A percentile compares a stretch with the other conserved stretches of the same genome.
Evolutionary conservation across 768 basidiomycete species (phyloP).

Genomic region (Tricholoma matsutake): DNA sequence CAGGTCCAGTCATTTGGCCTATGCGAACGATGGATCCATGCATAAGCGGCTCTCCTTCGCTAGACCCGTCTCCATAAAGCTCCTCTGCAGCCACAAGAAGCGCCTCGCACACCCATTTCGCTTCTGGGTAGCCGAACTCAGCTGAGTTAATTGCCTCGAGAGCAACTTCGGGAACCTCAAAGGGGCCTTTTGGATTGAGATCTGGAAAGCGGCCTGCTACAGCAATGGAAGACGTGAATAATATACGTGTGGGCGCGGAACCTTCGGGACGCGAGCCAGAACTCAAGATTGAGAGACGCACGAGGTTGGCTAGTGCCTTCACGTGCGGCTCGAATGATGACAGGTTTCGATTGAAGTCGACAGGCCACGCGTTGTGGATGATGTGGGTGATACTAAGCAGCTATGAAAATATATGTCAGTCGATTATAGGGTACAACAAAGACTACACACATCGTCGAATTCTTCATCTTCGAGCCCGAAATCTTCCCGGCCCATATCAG

Average conservation of each 20-base stretch:
- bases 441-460: slow-evolving; percentile 22
- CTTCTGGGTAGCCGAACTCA: slow-evolving; percentile 31
- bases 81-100: slow-evolving; percentile 26
- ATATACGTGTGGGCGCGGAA: slow-evolving; percentile 23
- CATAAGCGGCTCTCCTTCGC: slow-evolving; percentile 15
- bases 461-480: slow-evolving; percentile 24
- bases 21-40: slow-evolving; percentile 28
- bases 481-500: slow-evolving; percentile 23
- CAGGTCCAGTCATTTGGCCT: slow-evolving; percentile 36
- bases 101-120: slow-evolving; percentile 39
- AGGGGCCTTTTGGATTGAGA: slow-evolving; percentile 23
- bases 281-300: slow-evolving; percentile 23
- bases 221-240: slow-evolving; percentile 37
- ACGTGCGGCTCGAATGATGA: slow-evolving; percentile 43
- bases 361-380: slow-evolving; percentile 40
- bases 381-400: slow-evolving; percentile 27
- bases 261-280: slow-evolving; percentile 14
- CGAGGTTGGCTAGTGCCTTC: slow-evolving; percentile 30
- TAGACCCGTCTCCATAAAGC: slow-evolving; percentile 20
- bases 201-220: slow-evolving; percentile 30
- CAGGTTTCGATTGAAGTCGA: slow-evolving; percentile 40
- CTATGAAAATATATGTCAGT: slow-evolving; percentile 11
- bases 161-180: slow-evolving; percentile 30
- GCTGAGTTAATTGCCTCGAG: slow-evolving; percentile 24
- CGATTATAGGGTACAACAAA: not conserved